Evolutionary conservation across 1,284 basidiomycete genomes (phyloP), one percentile per base, ranked within the genome.

Genomic region (Naganishia cerealis): DNA sequence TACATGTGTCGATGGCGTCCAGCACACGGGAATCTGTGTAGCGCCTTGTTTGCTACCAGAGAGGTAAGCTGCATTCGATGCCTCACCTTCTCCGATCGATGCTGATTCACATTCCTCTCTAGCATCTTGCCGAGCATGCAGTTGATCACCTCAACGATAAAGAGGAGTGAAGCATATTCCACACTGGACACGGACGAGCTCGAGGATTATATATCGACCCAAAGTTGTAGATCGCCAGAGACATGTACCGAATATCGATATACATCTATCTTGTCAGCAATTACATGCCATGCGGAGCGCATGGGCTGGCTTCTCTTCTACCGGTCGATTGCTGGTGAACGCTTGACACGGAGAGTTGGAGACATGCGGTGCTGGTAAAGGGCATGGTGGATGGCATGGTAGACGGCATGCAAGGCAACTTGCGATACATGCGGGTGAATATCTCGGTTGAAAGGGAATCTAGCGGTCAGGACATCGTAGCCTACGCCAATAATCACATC

Each of bases 1-100:
- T 38, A 63, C 61, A 54, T 63, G 24, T 63, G 61, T 40, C 52
- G 39, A 26, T 63, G 61, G 61, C 50, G 61, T 5, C 61, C 61
- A 36, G 40, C 38, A 29, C 61, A 63, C 29, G 61, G 61, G 8
- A 63, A 63, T 26, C 36, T n/a, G 21, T 63, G 61, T 24, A 24
- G 61, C 12, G 61, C 61, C n/a, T 40, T 63, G 24, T 63, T 63
- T 21, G 61, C 61, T 0, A 54, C 39, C 24, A 26, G 38, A 12
- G 39, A 63, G 21, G 61, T 54, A 16, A 53, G 61, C 26, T 9
- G 6, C 7, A 16, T 24, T 21, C 33, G 21, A 16, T 10, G 9
- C 1, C 4, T 6, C 26, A 5, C 26, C 18, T 40, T 13, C 18
- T 33, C 50, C 5, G n/a, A 3, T 7, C 10, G 46, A 13, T 50